A percentile compares a stretch with the other conserved stretches of the same genome.
Conservation (phyloP, 257 asterid species). For the Asclepias syriaca region DNA sequence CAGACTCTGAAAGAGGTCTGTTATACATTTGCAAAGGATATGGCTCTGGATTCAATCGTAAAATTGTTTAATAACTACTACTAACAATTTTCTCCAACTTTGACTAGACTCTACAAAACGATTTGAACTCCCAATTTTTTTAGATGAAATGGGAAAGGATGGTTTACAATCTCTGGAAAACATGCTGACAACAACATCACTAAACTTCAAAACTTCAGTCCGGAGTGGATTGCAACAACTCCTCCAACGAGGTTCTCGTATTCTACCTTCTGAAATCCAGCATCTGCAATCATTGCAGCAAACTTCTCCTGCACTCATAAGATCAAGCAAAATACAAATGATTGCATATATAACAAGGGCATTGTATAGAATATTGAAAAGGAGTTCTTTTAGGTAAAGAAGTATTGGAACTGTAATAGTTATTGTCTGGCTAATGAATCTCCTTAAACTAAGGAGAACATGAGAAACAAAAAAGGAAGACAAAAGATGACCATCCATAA, state of each 20-base stretch:
- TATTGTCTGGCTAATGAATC: too few species aligned
- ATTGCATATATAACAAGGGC: not conserved
- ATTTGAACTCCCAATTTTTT: not conserved
- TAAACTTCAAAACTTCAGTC: slow-evolving; percentile 52
- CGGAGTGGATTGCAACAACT: slow-evolving; percentile 91
- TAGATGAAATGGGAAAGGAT: not conserved
- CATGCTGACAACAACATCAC: not conserved
- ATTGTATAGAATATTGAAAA: not conserved
- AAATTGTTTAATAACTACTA: not conserved
- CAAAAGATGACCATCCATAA: not conserved
- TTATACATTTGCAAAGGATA: too few species aligned
- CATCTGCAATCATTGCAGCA: slow-evolving; percentile 75
- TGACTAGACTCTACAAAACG: not conserved
- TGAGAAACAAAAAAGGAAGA: not conserved
- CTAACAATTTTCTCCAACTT: not conserved
- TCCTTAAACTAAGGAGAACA: not conserved
- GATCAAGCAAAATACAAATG: not conserved
- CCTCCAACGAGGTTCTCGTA: slow-evolving; percentile 93
- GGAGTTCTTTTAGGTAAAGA: not conserved
- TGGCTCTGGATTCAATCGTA: too few species aligned
- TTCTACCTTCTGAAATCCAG: slow-evolving; percentile 92
- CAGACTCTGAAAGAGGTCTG: too few species aligned
- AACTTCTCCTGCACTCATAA: slow-evolving; percentile 63
- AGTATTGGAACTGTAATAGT: not conserved
- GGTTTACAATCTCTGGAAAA: not conserved